Base-by-base conservation (phyloP, 805 yeast species). In the Kregervanrija delftensis region DNA sequence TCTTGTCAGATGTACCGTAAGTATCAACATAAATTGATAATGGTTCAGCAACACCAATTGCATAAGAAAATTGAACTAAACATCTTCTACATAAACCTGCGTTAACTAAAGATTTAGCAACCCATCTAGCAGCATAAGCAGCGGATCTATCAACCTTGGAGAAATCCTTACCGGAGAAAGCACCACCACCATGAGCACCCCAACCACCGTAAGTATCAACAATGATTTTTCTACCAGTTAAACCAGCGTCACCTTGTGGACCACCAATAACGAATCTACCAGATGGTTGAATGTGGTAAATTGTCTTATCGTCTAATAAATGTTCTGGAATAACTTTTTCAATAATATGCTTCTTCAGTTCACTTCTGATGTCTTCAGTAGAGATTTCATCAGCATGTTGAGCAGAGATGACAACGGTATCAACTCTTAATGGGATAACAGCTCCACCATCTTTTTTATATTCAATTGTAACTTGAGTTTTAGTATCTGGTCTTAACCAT, bases 101-200 rank as follows among this genome's bases (percentile, higher is more conserved):
- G 61, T 79, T 75, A 55, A 93, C 95, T 61, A 93, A 81, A 45
- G 99, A 93, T 79, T 93, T 93, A 69, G 99, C 99, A 62, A 93
- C 97, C 99, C 99, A 93, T 79, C 99, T 89, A 61, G 99, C 99
- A 64, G 99, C 97, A 69, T 93, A 93, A 58, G 99, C 99, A 67
- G 99, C 99, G 55, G 98, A 91, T 77, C 99, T 87, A 73, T 93
- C 99, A 65, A 93, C 99, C 81, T 93, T 93, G 69, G 97, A 88
- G 86, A 87, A 93, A 74, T 93, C 99, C 80, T 93, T 93, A 73
- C 99, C 99, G 54, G 96, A 86, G 89, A 93, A 93, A 55, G 99
- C 99, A 79, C 99, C 99, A 79, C 99, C 99, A 75, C 99, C 99
- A 79, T 93, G 99, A 65, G 99, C 98, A 74, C 99, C 97, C 95